Evolutionary conservation across 2,329 filamentous ascomycete species (phyloP), one percentile per base, ranked within the genome.

Genomic region (Pestalotiopsis fici): DNA sequence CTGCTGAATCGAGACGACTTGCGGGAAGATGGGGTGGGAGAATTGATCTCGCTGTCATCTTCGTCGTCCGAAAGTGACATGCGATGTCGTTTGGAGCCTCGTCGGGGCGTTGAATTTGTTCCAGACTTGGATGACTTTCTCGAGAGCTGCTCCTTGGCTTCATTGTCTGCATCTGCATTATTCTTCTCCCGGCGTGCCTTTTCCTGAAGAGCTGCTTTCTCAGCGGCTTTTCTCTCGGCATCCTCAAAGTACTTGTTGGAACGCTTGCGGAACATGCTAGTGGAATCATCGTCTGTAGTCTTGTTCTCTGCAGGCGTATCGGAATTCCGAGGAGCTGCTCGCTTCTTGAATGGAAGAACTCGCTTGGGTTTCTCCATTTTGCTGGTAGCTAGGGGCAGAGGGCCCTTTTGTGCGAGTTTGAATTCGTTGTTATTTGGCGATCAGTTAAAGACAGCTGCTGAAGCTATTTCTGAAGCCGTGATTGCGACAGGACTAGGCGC

Each of bases 251-350:
- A 50, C 18, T n/a, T 23, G 43, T 50, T n/a, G 39, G 35, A n/a
- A n/a, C 13, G 31, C 35, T 62, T 62, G 11, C 37, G 28, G 13
- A 25, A n/a, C 18, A 21, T 21, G n/a, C 13, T 81, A n/a, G 81
- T 80, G 65, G 83, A 85, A 73, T 87, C 86, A 67, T 83, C 80
- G 69, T 89, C 5, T 88, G 77, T 2, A 78, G 78, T 76, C 63
- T 82, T 79, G 31, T 77, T 79, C 50, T 82, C 64, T 59, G 65
- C 64, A 66, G 73, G 66, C n/a, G 73, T 75, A 2, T 78, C 74
- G 27, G 69, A 70, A 1, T 75, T 72, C 56, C 74, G 73, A 59
- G 79, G 81, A 69, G 79, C 82, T 2, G 83, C 86, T 13, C 83
- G 83, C 69, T 86, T 86, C 75, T 86, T 86, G 0, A 84, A 84